Evolutionary conservation across 108 stramenopile species (phyloP).

Genomic region (Fragilaria radians): DNA sequence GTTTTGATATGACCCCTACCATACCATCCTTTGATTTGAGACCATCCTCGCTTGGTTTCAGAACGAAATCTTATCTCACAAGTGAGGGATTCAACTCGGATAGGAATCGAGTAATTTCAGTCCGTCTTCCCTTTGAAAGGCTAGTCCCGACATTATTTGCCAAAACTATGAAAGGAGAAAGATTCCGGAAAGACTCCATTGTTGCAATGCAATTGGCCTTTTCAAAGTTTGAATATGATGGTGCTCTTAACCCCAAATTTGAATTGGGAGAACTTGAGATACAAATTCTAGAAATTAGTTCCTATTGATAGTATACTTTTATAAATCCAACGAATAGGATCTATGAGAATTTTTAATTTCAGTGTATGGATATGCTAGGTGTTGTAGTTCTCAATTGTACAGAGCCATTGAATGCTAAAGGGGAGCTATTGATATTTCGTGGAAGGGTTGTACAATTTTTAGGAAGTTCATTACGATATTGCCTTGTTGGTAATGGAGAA

Average conservation of each 20-base stretch:
- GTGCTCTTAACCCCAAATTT: conserved; percentile 52
- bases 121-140: conserved; percentile 53
- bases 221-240: conserved; percentile 81
- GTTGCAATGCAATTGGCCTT: conserved; percentile 65
- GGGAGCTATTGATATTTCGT: too few species aligned
- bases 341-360: too few species aligned
- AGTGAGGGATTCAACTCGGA: not conserved
- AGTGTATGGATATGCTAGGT: too few species aligned
- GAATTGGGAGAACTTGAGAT: conserved; percentile 45
- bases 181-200: conserved; percentile 37
- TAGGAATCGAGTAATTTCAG: not conserved
- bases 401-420: too few species aligned
- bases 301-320: conserved; percentile 37
- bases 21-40: too few species aligned
- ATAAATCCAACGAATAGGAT: too few species aligned
- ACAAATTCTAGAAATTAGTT: conserved; percentile 42
- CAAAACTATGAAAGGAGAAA: conserved; percentile 25
- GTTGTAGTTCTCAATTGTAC: too few species aligned
- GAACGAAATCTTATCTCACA: not conserved
- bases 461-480: too few species aligned
- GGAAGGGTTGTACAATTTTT: too few species aligned
- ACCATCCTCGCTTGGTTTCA: not conserved
- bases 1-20: conserved; percentile 47
- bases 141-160: conserved; percentile 69
- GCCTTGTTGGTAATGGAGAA: too few species aligned